Evolutionary conservation across 495 filamentous ascomycete genomes (phyloP).

Genomic region (Penicillium paxilli): DNA sequence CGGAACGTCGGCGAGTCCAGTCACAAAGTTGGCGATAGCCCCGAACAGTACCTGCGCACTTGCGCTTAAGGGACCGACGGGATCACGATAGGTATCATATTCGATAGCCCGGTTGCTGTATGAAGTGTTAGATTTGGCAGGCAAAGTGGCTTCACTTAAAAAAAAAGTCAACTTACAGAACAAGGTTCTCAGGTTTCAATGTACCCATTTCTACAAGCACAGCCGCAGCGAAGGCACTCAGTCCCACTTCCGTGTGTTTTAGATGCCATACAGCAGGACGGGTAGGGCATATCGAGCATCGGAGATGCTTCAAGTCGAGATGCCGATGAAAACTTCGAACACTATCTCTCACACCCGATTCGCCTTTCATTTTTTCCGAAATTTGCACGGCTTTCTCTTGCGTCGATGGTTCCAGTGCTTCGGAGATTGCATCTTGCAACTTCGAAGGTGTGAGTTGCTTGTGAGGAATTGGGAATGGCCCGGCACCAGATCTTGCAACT

Average conservation of each 20-base stretch:
- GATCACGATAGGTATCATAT: slow-evolving; percentile 71
- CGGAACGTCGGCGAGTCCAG: slow-evolving; percentile 83
- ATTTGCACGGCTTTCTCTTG: slow-evolving; percentile 57
- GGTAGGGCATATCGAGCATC: slow-evolving; percentile 64
- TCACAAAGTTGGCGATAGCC: slow-evolving; percentile 70
- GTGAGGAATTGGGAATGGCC: slow-evolving; percentile 69
- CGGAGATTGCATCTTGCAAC: slow-evolving; percentile 61
- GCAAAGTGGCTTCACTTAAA: too few relatives aligned
- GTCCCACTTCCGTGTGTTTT: slow-evolving; percentile 57
- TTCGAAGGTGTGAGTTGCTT: slow-evolving; percentile 63
- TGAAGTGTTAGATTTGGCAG: too few relatives aligned
- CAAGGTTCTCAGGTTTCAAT: slow-evolving; percentile 63
- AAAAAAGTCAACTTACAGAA: slow-evolving; percentile 67
- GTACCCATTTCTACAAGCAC: slow-evolving; percentile 61
- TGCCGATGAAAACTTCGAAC: slow-evolving; percentile 70
- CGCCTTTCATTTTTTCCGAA: slow-evolving; percentile 58
- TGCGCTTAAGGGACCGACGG: slow-evolving; percentile 71
- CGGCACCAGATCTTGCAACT: slow-evolving; percentile 69
- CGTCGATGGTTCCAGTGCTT: slow-evolving; percentile 57
- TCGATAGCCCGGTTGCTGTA: slow-evolving; percentile 65
- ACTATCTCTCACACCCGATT: slow-evolving; percentile 63
- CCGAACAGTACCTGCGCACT: slow-evolving; percentile 73
- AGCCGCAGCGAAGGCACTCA: slow-evolving; percentile 70
- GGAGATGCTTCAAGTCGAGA: slow-evolving; percentile 57
- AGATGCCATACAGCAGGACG: slow-evolving; percentile 71